Conservation (phyloP, 2,329 filamentous ascomycete species). For the Pseudogymnoascus sp. region DNA sequence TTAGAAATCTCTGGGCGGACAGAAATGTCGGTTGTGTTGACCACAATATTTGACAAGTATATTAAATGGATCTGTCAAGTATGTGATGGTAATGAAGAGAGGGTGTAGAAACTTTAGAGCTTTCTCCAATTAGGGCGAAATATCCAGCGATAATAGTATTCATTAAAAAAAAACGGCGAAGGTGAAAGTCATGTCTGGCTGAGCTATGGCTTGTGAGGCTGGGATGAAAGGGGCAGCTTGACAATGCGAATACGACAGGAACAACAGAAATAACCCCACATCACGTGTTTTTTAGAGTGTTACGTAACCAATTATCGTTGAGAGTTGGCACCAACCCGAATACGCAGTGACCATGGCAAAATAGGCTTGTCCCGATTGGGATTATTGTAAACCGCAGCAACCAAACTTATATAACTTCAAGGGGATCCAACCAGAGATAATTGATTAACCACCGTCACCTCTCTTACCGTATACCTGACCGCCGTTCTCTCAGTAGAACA, state of each 20-base stretch:
- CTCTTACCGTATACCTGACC: background rate
- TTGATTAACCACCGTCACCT: background rate
- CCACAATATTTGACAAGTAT: background rate
- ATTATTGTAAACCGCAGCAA: constrained; percentile 5
- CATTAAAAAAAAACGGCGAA: background rate
- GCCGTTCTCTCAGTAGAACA: constrained; percentile 4
- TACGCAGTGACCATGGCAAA: background rate
- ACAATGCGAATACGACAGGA: background rate
- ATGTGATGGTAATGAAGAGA: background rate
- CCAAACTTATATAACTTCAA: constrained; percentile 3
- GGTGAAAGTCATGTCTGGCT: background rate
- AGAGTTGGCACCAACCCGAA: background rate
- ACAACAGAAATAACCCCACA: background rate
- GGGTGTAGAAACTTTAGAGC: background rate
- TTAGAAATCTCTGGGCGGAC: background rate
- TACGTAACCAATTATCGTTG: background rate
- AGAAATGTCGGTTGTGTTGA: background rate
- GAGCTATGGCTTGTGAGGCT: background rate
- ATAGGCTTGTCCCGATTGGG: background rate
- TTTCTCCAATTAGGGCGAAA: background rate
- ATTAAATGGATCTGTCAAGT: background rate
- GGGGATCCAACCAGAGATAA: background rate
- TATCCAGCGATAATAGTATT: background rate
- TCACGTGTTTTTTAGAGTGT: background rate
- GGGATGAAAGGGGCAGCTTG: background rate